These are phyloP conservation scores for Fraxinus paxiana DNA, from an alignment of 305 asterid species.

Conservation along the genomic window DNA sequence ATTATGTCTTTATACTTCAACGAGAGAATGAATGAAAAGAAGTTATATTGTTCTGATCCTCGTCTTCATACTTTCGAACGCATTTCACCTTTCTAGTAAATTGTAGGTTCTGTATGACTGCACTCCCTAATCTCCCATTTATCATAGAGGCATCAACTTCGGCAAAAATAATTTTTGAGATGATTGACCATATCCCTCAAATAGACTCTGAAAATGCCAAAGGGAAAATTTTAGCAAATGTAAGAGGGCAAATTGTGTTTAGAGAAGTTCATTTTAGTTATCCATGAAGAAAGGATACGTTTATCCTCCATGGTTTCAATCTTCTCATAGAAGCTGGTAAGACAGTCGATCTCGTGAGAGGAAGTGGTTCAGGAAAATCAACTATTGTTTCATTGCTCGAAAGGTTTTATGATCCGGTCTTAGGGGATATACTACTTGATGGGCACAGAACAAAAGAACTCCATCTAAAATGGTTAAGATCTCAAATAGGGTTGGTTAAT, in stretches of 20 bases:
- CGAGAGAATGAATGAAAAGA: background rate
- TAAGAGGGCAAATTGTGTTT: constrained; percentile 58
- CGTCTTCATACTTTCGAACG: background rate
- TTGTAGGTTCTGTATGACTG: constrained; percentile 65
- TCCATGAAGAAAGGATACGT: constrained; percentile 54
- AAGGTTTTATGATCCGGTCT: constrained; percentile 64
- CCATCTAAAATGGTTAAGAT: constrained; percentile 57
- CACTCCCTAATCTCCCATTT: constrained; percentile 60
- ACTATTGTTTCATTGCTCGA: constrained; percentile 58
- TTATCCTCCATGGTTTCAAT: constrained; percentile 43
- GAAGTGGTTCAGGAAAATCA: constrained; percentile 82
- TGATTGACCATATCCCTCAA: constrained; percentile 45
- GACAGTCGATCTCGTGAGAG: constrained; percentile 69
- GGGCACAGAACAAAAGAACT: constrained; percentile 41
- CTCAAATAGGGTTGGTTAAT: constrained; percentile 60
- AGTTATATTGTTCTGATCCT: background rate
- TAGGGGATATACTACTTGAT: constrained; percentile 62
- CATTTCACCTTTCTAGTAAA: background rate
- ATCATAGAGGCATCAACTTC: constrained; percentile 56
- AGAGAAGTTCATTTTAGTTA: constrained; percentile 53
- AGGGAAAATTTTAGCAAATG: constrained; percentile 31
- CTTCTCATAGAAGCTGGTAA: constrained; percentile 48
- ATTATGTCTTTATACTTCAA: background rate
- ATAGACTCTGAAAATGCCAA: constrained; percentile 40
- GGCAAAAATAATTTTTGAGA: constrained; percentile 40